Evolutionary conservation across 176 grass and related monocot species (phyloP).

Genomic region (Pharus latifolius): DNA sequence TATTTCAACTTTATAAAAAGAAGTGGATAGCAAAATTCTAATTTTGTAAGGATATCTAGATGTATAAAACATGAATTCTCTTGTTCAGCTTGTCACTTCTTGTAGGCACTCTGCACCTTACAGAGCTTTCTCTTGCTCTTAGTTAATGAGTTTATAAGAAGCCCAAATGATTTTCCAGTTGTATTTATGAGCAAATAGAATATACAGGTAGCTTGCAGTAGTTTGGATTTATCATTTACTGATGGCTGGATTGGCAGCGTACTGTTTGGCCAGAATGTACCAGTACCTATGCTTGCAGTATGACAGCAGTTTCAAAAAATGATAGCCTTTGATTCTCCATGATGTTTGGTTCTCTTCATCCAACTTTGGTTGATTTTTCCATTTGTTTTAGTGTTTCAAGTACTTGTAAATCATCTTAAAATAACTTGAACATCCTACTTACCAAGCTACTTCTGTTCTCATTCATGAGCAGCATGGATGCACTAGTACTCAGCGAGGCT

Average conservation of each 20-base stretch:
- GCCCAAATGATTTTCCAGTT: slow-evolving; percentile 1
- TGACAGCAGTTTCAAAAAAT: background rate
- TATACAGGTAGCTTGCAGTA: background rate
- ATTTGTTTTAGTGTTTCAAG: background rate
- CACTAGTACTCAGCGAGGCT: slow-evolving; percentile 53
- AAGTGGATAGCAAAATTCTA: background rate
- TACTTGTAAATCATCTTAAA: background rate
- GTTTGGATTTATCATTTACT: slow-evolving; percentile 21
- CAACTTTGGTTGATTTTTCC: background rate
- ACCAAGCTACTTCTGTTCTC: background rate
- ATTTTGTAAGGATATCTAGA: background rate
- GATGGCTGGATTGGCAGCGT: background rate
- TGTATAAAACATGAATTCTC: background rate
- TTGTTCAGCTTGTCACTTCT: background rate
- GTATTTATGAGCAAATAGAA: slow-evolving; percentile 21
- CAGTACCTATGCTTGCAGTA: background rate
- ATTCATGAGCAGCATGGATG: slow-evolving; percentile 66
- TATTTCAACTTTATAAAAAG: background rate
- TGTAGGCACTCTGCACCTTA: slow-evolving; percentile 1
- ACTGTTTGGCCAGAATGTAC: slow-evolving; percentile 6
- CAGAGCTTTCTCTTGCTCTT: slow-evolving; percentile 1
- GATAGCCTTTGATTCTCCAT: background rate
- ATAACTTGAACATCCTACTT: background rate
- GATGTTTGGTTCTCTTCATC: background rate
- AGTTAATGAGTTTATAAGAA: no score